Conservation (phyloP, 2,329 filamentous ascomycete genomes). For the Didymella lethalis region DNA sequence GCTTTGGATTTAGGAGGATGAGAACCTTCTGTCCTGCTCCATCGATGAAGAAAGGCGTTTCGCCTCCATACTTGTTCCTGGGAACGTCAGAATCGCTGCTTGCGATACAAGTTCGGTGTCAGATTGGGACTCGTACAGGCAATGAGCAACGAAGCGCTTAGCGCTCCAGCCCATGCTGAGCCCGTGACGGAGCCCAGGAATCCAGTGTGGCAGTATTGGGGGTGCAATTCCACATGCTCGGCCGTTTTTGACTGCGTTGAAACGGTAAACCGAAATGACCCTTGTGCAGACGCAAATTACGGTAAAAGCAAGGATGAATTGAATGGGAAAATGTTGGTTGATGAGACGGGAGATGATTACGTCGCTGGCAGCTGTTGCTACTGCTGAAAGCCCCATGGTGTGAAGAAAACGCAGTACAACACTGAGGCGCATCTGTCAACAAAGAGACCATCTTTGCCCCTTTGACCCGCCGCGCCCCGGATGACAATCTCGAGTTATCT, state of each 20-base stretch:
- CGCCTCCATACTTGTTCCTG: constrained; percentile 27
- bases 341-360: background rate
- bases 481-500: constrained; percentile 5
- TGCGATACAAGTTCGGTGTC: too few species aligned
- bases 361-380: background rate
- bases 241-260: constrained; percentile 21
- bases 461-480: background rate
- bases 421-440: too few species aligned
- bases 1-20: constrained; percentile 23
- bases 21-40: constrained; percentile 29
- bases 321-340: background rate
- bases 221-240: constrained; percentile 16
- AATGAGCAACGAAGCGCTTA: constrained; percentile 22
- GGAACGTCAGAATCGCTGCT: background rate
- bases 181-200: constrained; percentile 29
- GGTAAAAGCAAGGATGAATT: constrained; percentile 13
- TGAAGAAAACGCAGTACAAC: too few species aligned
- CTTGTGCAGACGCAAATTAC: constrained; percentile 25
- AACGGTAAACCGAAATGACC: constrained; percentile 23
- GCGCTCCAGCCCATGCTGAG: constrained; percentile 24
- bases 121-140: constrained; percentile 21
- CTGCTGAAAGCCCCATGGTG: background rate
- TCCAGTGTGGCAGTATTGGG: constrained; percentile 33
- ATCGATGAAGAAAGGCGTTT: constrained; percentile 28
- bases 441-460: background rate